Conservation (phyloP, 305 asterid species). For the Fraxinus platypoda region DNA sequence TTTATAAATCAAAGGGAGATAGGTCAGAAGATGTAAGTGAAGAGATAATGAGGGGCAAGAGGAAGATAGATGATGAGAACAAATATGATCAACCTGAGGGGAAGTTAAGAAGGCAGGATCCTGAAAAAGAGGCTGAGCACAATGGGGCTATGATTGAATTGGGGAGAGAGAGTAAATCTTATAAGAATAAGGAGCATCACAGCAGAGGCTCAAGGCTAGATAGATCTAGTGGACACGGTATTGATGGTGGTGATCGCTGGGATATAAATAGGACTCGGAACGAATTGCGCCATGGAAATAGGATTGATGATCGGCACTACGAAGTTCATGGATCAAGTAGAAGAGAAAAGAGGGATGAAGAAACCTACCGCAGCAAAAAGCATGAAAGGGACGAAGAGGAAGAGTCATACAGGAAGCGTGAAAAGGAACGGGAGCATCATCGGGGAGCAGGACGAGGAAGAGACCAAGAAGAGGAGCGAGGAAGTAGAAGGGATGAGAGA, state of each 20-base stretch:
- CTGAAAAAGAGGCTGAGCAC: slow-evolving; percentile 32
- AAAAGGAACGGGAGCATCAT: slow-evolving; percentile 40
- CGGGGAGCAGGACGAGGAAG: slow-evolving; percentile 25
- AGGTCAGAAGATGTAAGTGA: slow-evolving; percentile 34
- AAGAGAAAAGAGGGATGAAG: slow-evolving; percentile 48
- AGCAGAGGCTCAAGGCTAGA: slow-evolving; percentile 25
- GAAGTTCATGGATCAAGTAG: slow-evolving; percentile 39
- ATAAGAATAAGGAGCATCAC: slow-evolving; percentile 29
- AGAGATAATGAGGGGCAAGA: slow-evolving; percentile 38
- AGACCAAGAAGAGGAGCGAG: slow-evolving; percentile 42
- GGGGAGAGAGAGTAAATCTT: slow-evolving; percentile 32
- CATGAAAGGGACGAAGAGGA: slow-evolving; percentile 47
- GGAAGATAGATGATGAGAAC: slow-evolving; percentile 38
- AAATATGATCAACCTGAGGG: slow-evolving; percentile 36
- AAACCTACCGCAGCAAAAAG: slow-evolving; percentile 44
- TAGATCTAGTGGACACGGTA: slow-evolving; percentile 28
- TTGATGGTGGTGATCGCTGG: slow-evolving; percentile 24
- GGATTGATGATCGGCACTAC: slow-evolving; percentile 32
- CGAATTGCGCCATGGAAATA: slow-evolving; percentile 31
- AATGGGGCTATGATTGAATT: slow-evolving; percentile 17
- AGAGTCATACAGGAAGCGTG: slow-evolving; percentile 23
- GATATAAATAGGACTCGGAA: slow-evolving; percentile 24
- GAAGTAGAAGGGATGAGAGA: slow-evolving; percentile 40
- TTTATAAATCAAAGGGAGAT: slow-evolving; percentile 41
- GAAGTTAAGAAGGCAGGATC: slow-evolving; percentile 45